Base-by-base conservation (phyloP, 2,329 filamentous ascomycete species). In the Microdochium bolleyi region DNA sequence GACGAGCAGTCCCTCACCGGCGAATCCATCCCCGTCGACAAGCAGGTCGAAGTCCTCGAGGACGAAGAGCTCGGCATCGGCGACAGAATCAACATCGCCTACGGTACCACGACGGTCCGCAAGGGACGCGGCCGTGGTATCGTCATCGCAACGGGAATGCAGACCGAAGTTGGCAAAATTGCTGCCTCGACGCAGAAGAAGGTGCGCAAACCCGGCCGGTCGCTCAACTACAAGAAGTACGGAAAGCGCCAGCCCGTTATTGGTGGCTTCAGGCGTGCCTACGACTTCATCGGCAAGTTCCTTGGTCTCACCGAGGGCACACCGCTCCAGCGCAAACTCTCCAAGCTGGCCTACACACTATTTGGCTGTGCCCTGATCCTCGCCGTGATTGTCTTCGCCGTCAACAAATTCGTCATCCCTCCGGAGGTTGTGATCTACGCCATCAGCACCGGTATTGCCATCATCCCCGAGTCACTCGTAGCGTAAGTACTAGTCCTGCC, bases 1-100 rank as follows among this genome's bases (percentile, higher is more conserved):
- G 89, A 95, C 60, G 87, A 91, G 67, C 84, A 85, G 48, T 82
- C 87, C 50, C 77, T 91, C 48, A 91, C 88, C 7, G 88, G 88
- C 62, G 88, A 92, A 67, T 87, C 87, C 3, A 73, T 87, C 16
- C 84, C 87, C 7, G 84, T 88, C 24, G 81, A 84, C 64, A 87
- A 91, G 71, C 75, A 79, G 46, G 72, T 77, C 22, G 74, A 80
- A 62, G 60, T 74, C 65, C 63, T 83, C 70, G 66, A 80, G 63
- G 74, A 78, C 56, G 68, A 69, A 16, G 75, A 82, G 48, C 75
- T 86, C 48, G 79, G 84, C 24, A 84, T 88, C 57, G 87, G 84
- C 51, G 87, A 91, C 62, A 79, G 87, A 11, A 74, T 84, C 60
- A 91, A 91, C 69, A 83, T 90, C 66, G 85, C 83, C 1, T 91